Evolutionary conservation across 2,329 filamentous ascomycete species (phyloP).

Genomic region (Pseudophaeomoniella oleicola): DNA sequence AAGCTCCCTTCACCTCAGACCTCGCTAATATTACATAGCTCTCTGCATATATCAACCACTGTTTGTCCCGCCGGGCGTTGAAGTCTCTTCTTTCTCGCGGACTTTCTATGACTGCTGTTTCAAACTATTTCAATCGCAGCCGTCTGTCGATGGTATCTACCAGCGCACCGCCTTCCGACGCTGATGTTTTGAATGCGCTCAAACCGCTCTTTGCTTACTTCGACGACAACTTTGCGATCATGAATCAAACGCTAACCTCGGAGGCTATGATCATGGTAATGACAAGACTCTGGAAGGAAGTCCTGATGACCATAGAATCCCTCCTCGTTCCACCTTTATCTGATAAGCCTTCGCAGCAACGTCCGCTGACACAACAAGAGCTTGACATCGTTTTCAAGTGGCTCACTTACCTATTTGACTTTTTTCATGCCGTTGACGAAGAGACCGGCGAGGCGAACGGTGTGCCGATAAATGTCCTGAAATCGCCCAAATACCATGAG

Average conservation of each 20-base stretch:
- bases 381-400: conserved; percentile 91
- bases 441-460: conserved; percentile 69
- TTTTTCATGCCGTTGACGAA: conserved; percentile 89
- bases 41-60: conserved; percentile 81
- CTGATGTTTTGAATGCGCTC: conserved; percentile 67
- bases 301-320: conserved; percentile 77
- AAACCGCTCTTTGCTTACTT: conserved; percentile 86
- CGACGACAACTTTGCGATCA: conserved; percentile 96
- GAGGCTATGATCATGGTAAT: conserved; percentile 98
- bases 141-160: conserved; percentile 24
- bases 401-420: conserved; percentile 78
- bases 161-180: conserved; percentile 45
- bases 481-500: conserved; percentile 96
- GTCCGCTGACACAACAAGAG: conserved; percentile 70
- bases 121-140: conserved; percentile 48
- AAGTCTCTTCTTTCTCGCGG: conserved; percentile 60
- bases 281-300: conserved; percentile 96
- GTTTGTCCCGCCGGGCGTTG: conserved; percentile 70
- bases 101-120: conserved; percentile 57
- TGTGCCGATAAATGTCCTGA: conserved; percentile 79
- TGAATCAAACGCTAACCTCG: conserved; percentile 91
- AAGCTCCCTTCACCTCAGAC: conserved; percentile 10
- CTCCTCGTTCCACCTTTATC: conserved; percentile 86
- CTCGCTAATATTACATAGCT: conserved; percentile 40
- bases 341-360: conserved; percentile 81